These are phyloP conservation scores for Cymbopogon citratus DNA, from an alignment of 176 grass and related monocot genomes.

Conservation along the genomic window DNA sequence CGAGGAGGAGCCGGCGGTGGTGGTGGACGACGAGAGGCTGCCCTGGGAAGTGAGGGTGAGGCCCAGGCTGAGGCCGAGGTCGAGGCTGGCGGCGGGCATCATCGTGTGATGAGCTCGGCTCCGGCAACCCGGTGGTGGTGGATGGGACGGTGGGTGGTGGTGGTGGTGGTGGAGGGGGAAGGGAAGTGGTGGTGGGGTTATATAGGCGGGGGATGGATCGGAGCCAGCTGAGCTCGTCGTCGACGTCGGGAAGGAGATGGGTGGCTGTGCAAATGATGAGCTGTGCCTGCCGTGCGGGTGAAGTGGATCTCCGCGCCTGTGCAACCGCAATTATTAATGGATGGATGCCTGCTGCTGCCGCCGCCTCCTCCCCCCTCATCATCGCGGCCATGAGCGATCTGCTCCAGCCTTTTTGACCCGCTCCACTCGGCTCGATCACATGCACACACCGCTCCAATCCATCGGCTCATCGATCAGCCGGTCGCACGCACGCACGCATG, in stretches of 20 bases:
- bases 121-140: neutral
- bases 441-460: too few species aligned
- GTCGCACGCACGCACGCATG: too few species aligned
- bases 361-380: neutral
- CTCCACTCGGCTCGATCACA: neutral
- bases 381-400: slow-evolving; percentile 1
- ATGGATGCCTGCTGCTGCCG: neutral
- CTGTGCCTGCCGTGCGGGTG: neutral
- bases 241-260: too few species aligned
- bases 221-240: neutral
- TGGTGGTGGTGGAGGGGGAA: neutral
- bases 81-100: slow-evolving; percentile 30
- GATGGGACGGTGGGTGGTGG: neutral
- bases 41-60: slow-evolving; percentile 50
- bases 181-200: slow-evolving; percentile 28
- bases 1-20: slow-evolving; percentile 23
- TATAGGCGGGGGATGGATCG: slow-evolving; percentile 31
- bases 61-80: slow-evolving; percentile 50
- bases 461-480: too few species aligned
- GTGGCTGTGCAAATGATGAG: slow-evolving; percentile 50
- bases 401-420: slow-evolving; percentile 10
- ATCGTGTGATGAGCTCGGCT: neutral
- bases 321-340: slow-evolving; percentile 31
- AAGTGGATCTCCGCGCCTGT: slow-evolving; percentile 18
- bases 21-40: slow-evolving; percentile 50